Conservation (phyloP, 139 green algal genomes). For the Chlorella vulgaris region DNA sequence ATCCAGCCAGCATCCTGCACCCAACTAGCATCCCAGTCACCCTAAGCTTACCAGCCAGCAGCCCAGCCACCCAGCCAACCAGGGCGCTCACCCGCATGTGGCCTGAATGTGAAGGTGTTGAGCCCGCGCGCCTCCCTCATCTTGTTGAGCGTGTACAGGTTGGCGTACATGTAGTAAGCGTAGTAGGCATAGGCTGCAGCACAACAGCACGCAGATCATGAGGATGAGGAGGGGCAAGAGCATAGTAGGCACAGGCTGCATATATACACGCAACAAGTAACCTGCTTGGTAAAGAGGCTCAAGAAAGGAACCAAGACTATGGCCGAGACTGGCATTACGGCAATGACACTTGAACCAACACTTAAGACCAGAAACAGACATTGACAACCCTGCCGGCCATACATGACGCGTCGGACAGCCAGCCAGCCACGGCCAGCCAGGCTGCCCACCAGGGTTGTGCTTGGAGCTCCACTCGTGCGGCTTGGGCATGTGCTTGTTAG, state of each 20-base stretch:
- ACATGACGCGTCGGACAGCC: background rate
- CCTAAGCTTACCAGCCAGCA: no score
- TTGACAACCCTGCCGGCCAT: background rate
- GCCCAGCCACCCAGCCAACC: no score
- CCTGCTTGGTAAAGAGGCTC: no score
- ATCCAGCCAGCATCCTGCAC: no score
- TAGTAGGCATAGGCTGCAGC: slow-evolving; percentile 95
- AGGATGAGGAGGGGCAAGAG: background rate
- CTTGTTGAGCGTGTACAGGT: slow-evolving; percentile 96
- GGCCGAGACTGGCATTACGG: no score
- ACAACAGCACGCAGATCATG: background rate
- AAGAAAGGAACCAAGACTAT: no score
- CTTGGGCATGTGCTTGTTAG: slow-evolving; percentile 92
- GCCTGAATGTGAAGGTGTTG: slow-evolving; percentile 93
- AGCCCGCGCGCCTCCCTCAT: slow-evolving; percentile 87
- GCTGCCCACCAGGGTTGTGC: slow-evolving; percentile 68
- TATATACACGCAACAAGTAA: no score
- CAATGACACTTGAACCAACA: no score
- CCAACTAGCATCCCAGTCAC: no score
- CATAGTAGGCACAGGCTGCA: no score
- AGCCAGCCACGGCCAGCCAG: background rate
- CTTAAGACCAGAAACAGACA: background rate
- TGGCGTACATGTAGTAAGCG: slow-evolving; percentile 97
- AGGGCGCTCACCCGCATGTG: slow-evolving; percentile 64
- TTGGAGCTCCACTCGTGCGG: slow-evolving; percentile 77